phyloP scores from a whole-genome alignment of 106 monocot genomes.

The Gastrodia elata region DNA sequence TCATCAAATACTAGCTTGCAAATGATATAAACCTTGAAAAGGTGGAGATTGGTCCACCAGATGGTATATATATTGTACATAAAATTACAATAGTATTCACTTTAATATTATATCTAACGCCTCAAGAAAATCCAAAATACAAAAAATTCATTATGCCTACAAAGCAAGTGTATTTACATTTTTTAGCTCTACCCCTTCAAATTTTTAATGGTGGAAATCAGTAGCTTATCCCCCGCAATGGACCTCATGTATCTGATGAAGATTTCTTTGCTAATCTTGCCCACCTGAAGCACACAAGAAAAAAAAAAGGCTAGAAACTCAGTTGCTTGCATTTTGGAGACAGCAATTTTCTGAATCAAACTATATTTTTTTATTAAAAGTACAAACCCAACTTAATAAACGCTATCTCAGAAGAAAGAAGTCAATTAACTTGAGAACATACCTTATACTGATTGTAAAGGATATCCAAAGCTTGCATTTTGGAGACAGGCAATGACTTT shows the following conservation, averaged over 20 bases:
- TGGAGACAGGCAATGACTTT: conserved; percentile 11
- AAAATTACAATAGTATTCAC: neutral
- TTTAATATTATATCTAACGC: neutral
- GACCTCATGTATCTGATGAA: conserved; percentile 10
- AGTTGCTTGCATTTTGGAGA: neutral
- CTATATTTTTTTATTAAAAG: no score
- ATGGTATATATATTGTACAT: neutral
- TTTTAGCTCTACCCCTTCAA: neutral
- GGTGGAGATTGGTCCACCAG: neutral
- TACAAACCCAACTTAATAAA: no score
- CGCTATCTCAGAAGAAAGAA: no score
- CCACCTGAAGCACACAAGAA: neutral
- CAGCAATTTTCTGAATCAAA: no score
- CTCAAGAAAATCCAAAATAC: neutral
- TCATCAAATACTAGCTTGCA: neutral
- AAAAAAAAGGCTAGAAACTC: neutral
- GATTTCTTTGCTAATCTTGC: conserved; percentile 6
- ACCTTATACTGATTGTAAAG: conserved; percentile 27
- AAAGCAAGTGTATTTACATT: neutral
- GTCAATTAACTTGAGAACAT: neutral
- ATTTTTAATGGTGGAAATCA: neutral
- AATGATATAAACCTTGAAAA: neutral
- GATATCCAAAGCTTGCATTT: conserved; percentile 13
- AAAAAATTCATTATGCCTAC: neutral
- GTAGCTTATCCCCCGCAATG: conserved; percentile 9